These are phyloP conservation scores for Lasiosphaeris hirsuta DNA, from an alignment of 495 filamentous ascomycete species.

Conservation along the genomic window DNA sequence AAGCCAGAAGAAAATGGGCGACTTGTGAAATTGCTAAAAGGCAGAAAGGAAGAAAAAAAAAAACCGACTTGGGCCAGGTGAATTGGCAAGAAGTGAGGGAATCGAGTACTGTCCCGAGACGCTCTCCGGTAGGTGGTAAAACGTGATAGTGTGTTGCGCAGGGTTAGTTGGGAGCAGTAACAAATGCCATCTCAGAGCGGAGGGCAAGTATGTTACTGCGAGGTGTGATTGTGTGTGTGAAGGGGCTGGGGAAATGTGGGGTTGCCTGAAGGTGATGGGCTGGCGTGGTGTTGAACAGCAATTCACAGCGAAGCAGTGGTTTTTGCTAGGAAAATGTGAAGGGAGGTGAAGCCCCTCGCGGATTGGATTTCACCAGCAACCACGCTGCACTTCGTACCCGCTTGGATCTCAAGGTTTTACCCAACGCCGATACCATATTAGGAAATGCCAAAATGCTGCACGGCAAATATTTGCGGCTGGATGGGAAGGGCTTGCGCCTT, in stretches of 20 bases:
- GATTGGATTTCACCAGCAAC: not conserved
- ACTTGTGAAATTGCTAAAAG: not conserved
- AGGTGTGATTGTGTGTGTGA: no score
- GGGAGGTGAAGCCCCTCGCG: not conserved
- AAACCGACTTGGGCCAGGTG: not conserved
- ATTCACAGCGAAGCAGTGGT: conserved; percentile 10
- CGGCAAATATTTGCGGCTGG: no score
- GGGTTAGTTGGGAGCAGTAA: conserved; percentile 11
- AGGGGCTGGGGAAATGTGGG: conserved; percentile 21
- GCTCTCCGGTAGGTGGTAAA: no score
- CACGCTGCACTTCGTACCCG: not conserved
- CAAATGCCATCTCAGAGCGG: conserved; percentile 18
- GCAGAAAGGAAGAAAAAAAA: not conserved
- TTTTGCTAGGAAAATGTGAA: not conserved
- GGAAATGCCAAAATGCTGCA: no score
- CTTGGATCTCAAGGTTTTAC: not conserved
- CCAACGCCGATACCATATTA: no score
- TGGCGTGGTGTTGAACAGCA: conserved; percentile 4
- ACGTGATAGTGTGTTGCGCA: not conserved
- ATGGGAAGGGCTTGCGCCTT: no score
- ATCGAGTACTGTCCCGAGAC: not conserved
- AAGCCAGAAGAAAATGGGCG: conserved; percentile 4
- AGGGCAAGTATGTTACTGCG: conserved; percentile 1
- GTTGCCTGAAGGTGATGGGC: not conserved
- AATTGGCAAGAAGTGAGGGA: not conserved